Evolutionary conservation across 192 early-diverging fungal species (phyloP).

Genomic region (Powellomyces hirtus): DNA sequence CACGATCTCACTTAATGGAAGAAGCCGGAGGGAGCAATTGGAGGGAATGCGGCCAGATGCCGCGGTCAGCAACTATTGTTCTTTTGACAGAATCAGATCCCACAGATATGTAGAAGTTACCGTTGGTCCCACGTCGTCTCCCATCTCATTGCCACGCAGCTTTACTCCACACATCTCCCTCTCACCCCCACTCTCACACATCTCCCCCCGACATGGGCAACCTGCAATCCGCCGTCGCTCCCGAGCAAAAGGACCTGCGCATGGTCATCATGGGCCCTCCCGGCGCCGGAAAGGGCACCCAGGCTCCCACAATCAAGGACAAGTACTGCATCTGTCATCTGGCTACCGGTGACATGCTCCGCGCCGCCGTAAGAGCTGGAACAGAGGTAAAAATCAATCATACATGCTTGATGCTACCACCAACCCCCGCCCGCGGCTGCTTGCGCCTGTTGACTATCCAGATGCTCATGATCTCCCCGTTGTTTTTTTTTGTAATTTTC

Average conservation of each 20-base stretch:
- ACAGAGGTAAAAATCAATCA: slow-evolving; percentile 58
- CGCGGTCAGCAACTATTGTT: too few relatives aligned
- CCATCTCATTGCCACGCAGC: background rate
- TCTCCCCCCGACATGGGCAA: slow-evolving; percentile 29
- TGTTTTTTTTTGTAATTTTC: too few relatives aligned
- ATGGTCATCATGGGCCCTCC: slow-evolving; percentile 88
- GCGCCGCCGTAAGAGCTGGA: slow-evolving; percentile 90
- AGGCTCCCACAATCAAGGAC: slow-evolving; percentile 95
- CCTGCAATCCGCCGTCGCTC: slow-evolving; percentile 27
- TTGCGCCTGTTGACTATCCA: too few relatives aligned
- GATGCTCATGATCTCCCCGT: too few relatives aligned
- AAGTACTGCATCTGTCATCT: slow-evolving; percentile 96
- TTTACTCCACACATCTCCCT: background rate
- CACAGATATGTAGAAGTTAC: too few relatives aligned
- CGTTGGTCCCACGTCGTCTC: too few relatives aligned
- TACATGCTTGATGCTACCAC: background rate
- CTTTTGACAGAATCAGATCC: too few relatives aligned
- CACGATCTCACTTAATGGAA: too few relatives aligned
- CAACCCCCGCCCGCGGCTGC: too few relatives aligned
- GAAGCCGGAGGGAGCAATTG: too few relatives aligned
- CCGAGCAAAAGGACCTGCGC: slow-evolving; percentile 42
- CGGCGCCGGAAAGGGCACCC: slow-evolving; percentile 68
- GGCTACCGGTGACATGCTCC: slow-evolving; percentile 96
- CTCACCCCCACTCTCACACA: background rate
- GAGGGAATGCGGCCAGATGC: too few relatives aligned